Conservation (phyloP, 148 eudicot species). For the Arctostaphylos glauca region DNA sequence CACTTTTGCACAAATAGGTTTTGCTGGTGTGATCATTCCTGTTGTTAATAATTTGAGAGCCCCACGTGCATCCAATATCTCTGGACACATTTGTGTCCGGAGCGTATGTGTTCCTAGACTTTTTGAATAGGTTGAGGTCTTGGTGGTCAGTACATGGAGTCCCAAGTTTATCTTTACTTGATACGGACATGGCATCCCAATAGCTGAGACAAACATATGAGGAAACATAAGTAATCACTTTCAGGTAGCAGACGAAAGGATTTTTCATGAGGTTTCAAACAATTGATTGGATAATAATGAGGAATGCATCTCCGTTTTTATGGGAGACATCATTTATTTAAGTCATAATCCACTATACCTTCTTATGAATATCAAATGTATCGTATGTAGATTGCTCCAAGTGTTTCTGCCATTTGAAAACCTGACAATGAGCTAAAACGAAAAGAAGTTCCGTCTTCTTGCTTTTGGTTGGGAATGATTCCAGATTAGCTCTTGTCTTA, state of each 20-base stretch:
- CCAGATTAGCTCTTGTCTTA: neutral
- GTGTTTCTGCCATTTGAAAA: neutral
- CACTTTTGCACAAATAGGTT: no score
- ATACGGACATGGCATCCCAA: neutral
- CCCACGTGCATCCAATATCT: no score
- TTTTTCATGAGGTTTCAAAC: neutral
- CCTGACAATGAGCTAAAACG: neutral
- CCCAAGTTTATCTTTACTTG: neutral
- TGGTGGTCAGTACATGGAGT: neutral
- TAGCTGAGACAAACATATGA: neutral
- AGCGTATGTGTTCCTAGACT: no score
- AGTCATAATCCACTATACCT: no score
- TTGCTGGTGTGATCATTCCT: no score
- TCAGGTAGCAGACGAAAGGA: neutral
- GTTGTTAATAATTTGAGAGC: no score
- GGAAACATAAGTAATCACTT: neutral
- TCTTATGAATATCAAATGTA: neutral
- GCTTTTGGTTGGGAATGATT: neutral
- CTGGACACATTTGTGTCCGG: no score
- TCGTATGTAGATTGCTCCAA: neutral
- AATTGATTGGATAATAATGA: no score
- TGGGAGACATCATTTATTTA: no score
- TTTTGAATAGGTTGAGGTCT: neutral
- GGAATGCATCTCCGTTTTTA: no score
- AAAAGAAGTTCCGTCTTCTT: neutral